Evolutionary conservation across 1,284 basidiomycete species (phyloP).

Genomic region (Rhodofomes roseus): DNA sequence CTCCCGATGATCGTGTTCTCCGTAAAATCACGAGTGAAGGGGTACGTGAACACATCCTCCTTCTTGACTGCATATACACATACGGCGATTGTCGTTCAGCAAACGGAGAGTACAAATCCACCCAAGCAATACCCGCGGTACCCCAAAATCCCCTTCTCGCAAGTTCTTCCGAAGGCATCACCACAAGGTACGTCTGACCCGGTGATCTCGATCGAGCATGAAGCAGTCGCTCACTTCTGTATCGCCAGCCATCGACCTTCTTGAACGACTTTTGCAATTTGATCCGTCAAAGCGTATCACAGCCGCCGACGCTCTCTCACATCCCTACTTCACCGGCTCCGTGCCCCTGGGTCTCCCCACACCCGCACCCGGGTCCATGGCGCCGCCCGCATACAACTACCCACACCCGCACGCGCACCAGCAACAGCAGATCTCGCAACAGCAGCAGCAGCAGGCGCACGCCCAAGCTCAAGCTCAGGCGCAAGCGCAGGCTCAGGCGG

Average conservation of each 20-base stretch:
- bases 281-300: conserved; percentile 92
- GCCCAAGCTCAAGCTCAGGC: conserved; percentile 38
- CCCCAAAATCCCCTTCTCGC: conserved; percentile 86
- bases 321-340: conserved; percentile 85
- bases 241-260: conserved; percentile 80
- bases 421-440: conserved; percentile 31
- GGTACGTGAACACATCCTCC: conserved; percentile 45
- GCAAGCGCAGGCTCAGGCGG: conserved; percentile 32
- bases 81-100: conserved; percentile 11
- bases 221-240: conserved; percentile 8
- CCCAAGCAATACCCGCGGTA: conserved; percentile 85
- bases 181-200: conserved; percentile 67
- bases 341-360: conserved; percentile 42
- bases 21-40: conserved; percentile 91
- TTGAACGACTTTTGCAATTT: conserved; percentile 95
- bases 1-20: conserved; percentile 87
- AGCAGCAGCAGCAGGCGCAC: conserved; percentile 43
- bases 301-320: conserved; percentile 87
- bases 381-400: conserved; percentile 66
- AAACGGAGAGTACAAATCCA: conserved; percentile 85
- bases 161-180: conserved; percentile 90
- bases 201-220: not conserved
- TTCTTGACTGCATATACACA: not conserved
- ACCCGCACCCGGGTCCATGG: conserved; percentile 54
- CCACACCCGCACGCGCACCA: conserved; percentile 57